Evolutionary conservation across 2,329 filamentous ascomycete species (phyloP), one percentile per base, ranked within the genome.

Genomic region (Aureobasidium subglaciale): DNA sequence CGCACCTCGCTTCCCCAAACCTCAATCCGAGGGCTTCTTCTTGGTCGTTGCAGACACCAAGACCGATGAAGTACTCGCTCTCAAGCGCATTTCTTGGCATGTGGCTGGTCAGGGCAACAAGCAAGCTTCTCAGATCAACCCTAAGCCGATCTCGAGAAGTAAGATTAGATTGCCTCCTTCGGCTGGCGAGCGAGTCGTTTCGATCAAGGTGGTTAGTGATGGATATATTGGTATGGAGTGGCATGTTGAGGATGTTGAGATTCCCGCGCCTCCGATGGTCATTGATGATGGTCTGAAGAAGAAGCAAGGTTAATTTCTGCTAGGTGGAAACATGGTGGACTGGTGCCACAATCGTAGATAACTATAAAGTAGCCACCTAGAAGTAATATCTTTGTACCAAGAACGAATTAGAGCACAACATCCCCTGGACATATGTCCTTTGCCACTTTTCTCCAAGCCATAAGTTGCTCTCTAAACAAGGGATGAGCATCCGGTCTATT

Each of bases 11-110:
- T 97, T 95, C 72, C 92, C 92, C 1, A 99, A 99, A 71, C 84
- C 90, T 15, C 93, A 99, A 71, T 93, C 84, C 0, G 93, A 99
- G 66, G 91, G 91, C 0, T 97, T 86, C 81, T 97, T 99, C 70
- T 82, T 93, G 13, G 67, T 97, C 20, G 79, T 95, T 0, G 85
- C 84, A 6, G 83, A 87, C 63, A 65, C 80, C 2, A 75, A 74
- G 0, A 79, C 73, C 6, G 89, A 92, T 58, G 89, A 96, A 62
- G 78, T 97, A 35, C 71, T 96, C 4, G 92, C 87, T 2, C 76
- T 99, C 60, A 97, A 96, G 78, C 78, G 93, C 27, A 81, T 93
- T 0, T 85, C 84, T 1, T 97, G 93, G 91, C 54, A 56, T 18
- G 43, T 32, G 7, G 56, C 56, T 55, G 64, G 61, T 2, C 63